Evolutionary conservation across 2,329 filamentous ascomycete genomes (phyloP), one percentile per base, ranked within the genome.

Genomic region (Aphanocladium album): DNA sequence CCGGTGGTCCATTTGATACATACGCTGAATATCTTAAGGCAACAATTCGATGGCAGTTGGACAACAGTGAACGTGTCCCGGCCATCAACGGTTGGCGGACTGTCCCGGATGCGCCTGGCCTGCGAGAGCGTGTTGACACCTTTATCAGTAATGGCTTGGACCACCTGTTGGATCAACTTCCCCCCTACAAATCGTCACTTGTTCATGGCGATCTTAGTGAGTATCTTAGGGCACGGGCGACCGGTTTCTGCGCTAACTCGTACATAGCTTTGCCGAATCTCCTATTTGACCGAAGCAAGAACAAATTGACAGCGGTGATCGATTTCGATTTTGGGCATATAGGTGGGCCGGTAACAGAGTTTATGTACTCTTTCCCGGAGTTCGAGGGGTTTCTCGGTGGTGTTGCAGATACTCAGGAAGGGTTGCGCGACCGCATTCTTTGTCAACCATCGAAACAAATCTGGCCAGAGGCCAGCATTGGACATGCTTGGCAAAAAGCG

Each of bases 291-390:
- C 14, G 30, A 12, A 4, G 12, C 2, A 37, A 47, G 2, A 60
- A 60, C 35, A 19, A 23, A 3, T 17, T 60, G n/a, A n/a, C 30
- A 23, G 57, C 47, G 14, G 23, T 60, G 9, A 5, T 60, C 1
- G 57, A 60, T 30, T 60, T 60, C 53, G 57, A 60, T 47, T 60
- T 60, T 46, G 57, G 47, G 6, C 57, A 60, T n/a, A n/a, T 53
- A 25, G 57, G 57, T 23, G 52, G 35, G 37, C 16, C 39, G 3
- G 7, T 60, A 9, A 60, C 57, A 9, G 57, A 60, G 30, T 52
- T 53, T 37, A 6, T 60, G 6, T 60, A 53, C 57, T 60, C 57
- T 14, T 60, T 60, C 35, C 21, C 49, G 17, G 47, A 61, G 8
- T 53, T 61, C 14, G 23, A 57, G 14, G 52, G 60, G 3, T 21